phyloP scores from a whole-genome alignment of 169 alveolate genomes.

The Cryptosporidium sp. region DNA sequence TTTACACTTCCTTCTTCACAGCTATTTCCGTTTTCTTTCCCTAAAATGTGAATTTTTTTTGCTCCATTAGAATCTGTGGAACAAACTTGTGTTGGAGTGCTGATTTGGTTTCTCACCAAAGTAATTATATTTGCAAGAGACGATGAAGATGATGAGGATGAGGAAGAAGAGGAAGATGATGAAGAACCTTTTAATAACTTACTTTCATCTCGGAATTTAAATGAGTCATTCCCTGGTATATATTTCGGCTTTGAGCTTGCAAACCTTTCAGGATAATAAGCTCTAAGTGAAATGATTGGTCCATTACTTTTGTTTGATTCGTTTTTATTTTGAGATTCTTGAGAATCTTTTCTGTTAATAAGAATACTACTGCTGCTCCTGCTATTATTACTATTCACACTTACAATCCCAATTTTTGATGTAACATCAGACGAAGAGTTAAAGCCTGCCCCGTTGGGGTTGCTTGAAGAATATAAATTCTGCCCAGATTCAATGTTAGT shows the following conservation, averaged over 20 bases:
- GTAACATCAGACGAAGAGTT: not conserved
- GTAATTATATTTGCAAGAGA: slow-evolving; percentile 59
- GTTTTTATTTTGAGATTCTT: not conserved
- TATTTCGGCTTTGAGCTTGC: slow-evolving; percentile 48
- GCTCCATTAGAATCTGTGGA: slow-evolving; percentile 2
- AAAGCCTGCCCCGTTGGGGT: not conserved
- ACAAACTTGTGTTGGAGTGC: not conserved
- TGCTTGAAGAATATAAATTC: not conserved
- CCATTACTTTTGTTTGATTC: slow-evolving; percentile 24
- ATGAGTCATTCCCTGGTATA: slow-evolving; percentile 13
- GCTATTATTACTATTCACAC: not conserved
- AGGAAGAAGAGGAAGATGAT: not conserved
- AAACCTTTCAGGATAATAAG: slow-evolving; percentile 41
- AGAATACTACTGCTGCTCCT: not conserved
- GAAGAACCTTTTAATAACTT: not conserved
- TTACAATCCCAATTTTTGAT: not conserved
- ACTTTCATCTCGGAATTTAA: not conserved
- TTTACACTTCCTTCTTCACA: not conserved
- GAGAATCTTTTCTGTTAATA: no score
- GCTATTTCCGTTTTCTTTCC: not conserved
- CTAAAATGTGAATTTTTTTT: slow-evolving; percentile 48
- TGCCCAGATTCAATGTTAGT: not conserved
- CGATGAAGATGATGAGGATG: not conserved
- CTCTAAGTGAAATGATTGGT: slow-evolving; percentile 43
- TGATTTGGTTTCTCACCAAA: slow-evolving; percentile 50